These are phyloP conservation scores for Fusarium continuum DNA, from an alignment of 2,329 filamentous ascomycete genomes.

Conservation along the genomic window DNA sequence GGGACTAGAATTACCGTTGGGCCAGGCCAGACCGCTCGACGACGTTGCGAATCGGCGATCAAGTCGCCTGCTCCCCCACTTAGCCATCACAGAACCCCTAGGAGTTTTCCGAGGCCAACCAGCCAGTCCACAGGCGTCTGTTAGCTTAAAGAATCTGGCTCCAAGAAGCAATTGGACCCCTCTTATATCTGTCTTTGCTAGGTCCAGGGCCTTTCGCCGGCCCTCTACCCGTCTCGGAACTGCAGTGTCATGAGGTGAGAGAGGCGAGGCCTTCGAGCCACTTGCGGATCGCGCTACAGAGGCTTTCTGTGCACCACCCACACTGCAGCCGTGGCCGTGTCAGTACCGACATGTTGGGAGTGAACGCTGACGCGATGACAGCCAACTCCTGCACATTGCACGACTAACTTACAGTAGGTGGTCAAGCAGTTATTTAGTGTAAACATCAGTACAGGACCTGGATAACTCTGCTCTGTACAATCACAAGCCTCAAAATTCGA, in stretches of 20 bases:
- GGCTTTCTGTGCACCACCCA: neutral
- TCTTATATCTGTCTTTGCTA: slow-evolving; percentile 11
- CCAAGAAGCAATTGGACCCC: slow-evolving; percentile 17
- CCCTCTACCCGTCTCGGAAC: neutral
- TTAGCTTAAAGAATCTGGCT: slow-evolving; percentile 16
- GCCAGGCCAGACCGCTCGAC: slow-evolving; percentile 31
- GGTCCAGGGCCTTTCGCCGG: slow-evolving; percentile 18
- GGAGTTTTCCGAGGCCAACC: neutral
- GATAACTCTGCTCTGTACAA: too few relatives aligned
- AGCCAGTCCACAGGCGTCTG: slow-evolving; percentile 9
- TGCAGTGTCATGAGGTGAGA: slow-evolving; percentile 20
- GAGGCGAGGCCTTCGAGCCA: slow-evolving; percentile 23
- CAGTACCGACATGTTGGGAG: neutral
- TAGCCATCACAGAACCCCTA: neutral
- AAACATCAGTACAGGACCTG: too few relatives aligned
- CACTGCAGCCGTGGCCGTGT: neutral
- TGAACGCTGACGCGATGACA: neutral
- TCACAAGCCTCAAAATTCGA: neutral
- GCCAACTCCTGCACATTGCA: neutral
- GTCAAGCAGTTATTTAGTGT: too few relatives aligned
- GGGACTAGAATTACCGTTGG: slow-evolving; percentile 10
- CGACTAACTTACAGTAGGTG: too few relatives aligned
- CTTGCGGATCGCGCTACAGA: slow-evolving; percentile 13
- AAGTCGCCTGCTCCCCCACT: slow-evolving; percentile 15
- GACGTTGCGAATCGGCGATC: slow-evolving; percentile 37